Conservation (phyloP, 148 eudicot species). For the Dysphania ambrosioides region DNA sequence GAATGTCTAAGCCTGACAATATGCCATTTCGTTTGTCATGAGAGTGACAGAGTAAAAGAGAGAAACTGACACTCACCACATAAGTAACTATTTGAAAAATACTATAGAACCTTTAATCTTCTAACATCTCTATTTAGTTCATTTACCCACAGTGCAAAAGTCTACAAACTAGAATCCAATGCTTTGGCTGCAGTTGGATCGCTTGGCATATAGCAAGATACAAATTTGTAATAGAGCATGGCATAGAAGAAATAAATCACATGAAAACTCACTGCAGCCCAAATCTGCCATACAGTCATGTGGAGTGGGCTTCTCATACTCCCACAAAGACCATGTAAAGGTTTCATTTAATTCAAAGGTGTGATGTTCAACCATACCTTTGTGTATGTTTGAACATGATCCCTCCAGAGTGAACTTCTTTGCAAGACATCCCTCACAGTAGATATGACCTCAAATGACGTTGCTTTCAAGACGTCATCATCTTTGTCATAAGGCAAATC, state of each 20-base stretch:
- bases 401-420: conserved; percentile 96
- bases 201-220: background rate
- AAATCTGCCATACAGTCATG: background rate
- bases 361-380: conserved; percentile 45
- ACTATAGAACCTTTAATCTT: too few relatives aligned
- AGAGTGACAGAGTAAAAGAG: background rate
- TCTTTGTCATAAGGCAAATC: conserved; percentile 83
- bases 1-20: background rate
- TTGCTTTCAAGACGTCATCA: conserved; percentile 92
- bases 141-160: background rate
- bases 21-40: background rate
- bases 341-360: background rate
- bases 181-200: background rate
- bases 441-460: conserved; percentile 95
- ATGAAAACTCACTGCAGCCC: conserved; percentile 4
- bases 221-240: background rate
- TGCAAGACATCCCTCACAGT: conserved; percentile 91
- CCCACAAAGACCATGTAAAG: background rate
- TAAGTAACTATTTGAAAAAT: too few relatives aligned
- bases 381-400: conserved; percentile 89
- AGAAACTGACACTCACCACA: background rate
- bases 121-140: too few relatives aligned
- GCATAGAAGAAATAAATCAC: background rate
- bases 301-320: background rate
- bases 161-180: background rate